phyloP scores from a whole-genome alignment of 2,329 filamentous ascomycete species.

The Diaporthe vexans region DNA sequence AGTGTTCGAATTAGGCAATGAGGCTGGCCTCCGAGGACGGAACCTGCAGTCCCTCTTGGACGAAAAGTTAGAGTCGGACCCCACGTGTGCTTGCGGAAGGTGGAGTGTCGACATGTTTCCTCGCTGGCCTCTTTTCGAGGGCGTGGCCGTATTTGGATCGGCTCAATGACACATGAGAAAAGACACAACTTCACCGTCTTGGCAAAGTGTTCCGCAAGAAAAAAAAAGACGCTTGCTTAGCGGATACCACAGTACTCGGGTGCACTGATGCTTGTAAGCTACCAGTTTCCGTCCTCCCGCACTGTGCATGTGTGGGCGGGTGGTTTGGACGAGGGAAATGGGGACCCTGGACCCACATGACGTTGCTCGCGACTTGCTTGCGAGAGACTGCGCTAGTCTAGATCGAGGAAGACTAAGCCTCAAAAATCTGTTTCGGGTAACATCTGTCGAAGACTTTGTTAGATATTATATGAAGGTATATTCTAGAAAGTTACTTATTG shows the following conservation, averaged over 20 bases:
- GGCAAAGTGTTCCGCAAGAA: constrained; percentile 13
- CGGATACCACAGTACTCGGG: constrained; percentile 11
- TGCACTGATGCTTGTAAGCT: neutral
- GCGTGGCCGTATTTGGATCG: constrained; percentile 24
- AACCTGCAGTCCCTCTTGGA: constrained; percentile 4
- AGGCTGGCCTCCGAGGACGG: constrained; percentile 33
- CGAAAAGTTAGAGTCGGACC: constrained; percentile 15
- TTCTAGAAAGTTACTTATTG: too few relatives aligned
- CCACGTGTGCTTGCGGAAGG: constrained; percentile 17
- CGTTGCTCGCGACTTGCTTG: too few relatives aligned
- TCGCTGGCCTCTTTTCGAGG: neutral
- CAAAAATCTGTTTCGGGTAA: neutral
- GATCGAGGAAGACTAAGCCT: neutral
- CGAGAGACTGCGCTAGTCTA: neutral
- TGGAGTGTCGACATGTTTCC: constrained; percentile 12
- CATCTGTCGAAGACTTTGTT: neutral
- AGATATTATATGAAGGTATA: too few relatives aligned
- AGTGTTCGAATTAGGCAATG: neutral
- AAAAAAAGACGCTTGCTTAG: constrained; percentile 13
- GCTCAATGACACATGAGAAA: constrained; percentile 29
- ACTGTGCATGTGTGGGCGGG: constrained; percentile 11
- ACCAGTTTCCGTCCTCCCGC: neutral
- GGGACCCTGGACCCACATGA: neutral
- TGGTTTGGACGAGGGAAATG: neutral
- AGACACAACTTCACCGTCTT: constrained; percentile 21